These are phyloP conservation scores for Teratosphaeria gauchensis DNA, from an alignment of 2,329 filamentous ascomycete genomes.

Conservation along the genomic window DNA sequence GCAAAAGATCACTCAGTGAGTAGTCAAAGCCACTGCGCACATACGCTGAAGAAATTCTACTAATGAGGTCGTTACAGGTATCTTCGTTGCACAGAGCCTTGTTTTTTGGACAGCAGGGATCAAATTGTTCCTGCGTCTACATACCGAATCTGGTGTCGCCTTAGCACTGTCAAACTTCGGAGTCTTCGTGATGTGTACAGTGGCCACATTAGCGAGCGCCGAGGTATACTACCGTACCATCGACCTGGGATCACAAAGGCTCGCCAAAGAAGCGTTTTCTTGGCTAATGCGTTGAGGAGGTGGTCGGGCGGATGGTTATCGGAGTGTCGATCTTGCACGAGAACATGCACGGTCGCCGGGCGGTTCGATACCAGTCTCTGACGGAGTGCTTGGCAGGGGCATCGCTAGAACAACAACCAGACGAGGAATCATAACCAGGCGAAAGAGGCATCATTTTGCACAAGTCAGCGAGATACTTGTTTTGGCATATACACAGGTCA, in stretches of 20 bases:
- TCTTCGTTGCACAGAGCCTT: constrained; percentile 20
- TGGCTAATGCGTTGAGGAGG: constrained; percentile 9
- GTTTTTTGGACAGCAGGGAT: constrained; percentile 22
- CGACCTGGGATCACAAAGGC: constrained; percentile 17
- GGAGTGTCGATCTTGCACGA: no score
- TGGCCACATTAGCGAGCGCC: constrained; percentile 10
- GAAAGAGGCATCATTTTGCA: no score
- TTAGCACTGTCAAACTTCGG: constrained; percentile 15
- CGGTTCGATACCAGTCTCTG: no score
- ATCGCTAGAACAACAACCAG: no score
- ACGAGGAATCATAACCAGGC: no score
- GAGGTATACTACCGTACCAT: constrained; percentile 18
- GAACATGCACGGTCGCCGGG: no score
- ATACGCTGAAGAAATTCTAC: not conserved
- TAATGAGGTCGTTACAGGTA: constrained; percentile 7
- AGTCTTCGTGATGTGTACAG: constrained; percentile 14
- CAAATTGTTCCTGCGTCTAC: constrained; percentile 19
- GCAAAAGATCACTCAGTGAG: constrained; percentile 22
- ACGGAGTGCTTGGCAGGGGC: no score
- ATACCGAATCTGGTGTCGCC: constrained; percentile 4
- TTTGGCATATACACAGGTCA: no score
- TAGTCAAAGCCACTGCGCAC: not conserved
- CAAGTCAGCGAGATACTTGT: no score
- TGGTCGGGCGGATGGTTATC: not conserved
- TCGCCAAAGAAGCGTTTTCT: constrained; percentile 11